Conservation (phyloP, 2,329 filamentous ascomycete species). For the Amauroascus niger region DNA sequence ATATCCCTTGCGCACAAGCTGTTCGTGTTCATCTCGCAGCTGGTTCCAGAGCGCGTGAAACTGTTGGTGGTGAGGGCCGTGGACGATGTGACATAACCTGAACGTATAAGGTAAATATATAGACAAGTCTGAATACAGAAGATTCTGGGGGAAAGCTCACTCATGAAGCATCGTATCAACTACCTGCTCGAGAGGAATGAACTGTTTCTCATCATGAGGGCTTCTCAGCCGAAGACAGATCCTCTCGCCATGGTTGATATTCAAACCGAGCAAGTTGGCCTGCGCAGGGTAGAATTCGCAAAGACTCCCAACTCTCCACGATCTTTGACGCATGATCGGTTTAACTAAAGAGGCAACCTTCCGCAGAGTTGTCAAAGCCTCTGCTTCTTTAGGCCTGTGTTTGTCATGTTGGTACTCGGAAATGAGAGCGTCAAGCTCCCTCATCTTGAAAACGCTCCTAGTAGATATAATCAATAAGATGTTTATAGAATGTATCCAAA, state of each 20-base stretch:
- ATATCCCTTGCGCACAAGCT: conserved; percentile 68
- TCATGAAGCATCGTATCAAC: conserved; percentile 92
- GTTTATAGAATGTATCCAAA: not conserved
- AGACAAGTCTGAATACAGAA: not conserved
- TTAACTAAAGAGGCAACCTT: conserved; percentile 84
- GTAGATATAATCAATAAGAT: not conserved
- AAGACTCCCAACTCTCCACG: conserved; percentile 69
- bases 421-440: conserved; percentile 42
- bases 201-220: conserved; percentile 61
- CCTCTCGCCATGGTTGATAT: conserved; percentile 64
- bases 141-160: conserved; percentile 33
- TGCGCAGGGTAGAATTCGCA: conserved; percentile 78
- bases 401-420: conserved; percentile 46
- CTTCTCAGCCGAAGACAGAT: conserved; percentile 78
- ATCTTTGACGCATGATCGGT: conserved; percentile 81
- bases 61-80: conserved; percentile 69
- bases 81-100: conserved; percentile 69
- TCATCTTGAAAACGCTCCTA: conserved; percentile 19
- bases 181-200: conserved; percentile 68
- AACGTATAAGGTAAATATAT: conserved; percentile 14
- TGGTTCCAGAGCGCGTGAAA: conserved; percentile 87
- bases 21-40: conserved; percentile 73
- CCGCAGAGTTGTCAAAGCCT: conserved; percentile 54
- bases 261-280: conserved; percentile 66
- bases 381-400: conserved; percentile 39